Evolutionary conservation across 2,329 filamentous ascomycete species (phyloP).

Genomic region (Raffaelea arxii): DNA sequence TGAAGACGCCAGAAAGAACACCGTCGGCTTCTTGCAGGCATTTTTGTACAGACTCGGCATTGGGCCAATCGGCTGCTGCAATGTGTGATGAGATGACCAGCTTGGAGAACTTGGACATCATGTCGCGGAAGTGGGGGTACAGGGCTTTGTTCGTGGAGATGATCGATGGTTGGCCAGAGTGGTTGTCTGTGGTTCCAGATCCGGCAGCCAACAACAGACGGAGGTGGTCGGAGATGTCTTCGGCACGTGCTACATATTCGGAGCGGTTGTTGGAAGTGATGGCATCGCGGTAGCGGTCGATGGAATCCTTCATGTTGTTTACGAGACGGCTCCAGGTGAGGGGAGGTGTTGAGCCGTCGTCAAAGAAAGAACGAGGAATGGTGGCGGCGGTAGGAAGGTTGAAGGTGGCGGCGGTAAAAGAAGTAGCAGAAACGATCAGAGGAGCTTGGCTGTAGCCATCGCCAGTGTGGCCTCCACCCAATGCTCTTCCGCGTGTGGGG

Average conservation of each 20-base stretch:
- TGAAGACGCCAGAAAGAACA: conserved; percentile 85
- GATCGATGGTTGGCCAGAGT: conserved; percentile 97
- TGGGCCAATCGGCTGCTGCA: conserved; percentile 90
- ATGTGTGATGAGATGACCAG: conserved; percentile 96
- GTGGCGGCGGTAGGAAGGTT: conserved; percentile 47
- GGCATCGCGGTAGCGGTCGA: conserved; percentile 85
- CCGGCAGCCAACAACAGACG: conserved; percentile 88
- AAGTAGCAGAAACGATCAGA: conserved; percentile 49
- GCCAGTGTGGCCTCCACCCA: conserved; percentile 40
- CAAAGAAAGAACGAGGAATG: conserved; percentile 77
- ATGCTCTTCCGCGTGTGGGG: conserved; percentile 23
- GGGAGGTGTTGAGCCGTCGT: conserved; percentile 70
- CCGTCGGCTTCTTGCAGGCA: conserved; percentile 97
- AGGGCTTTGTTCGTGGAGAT: conserved; percentile 96
- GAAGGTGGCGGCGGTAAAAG: conserved; percentile 50
- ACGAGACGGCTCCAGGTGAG: conserved; percentile 86
- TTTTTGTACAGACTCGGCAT: conserved; percentile 87
- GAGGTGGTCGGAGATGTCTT: conserved; percentile 95
- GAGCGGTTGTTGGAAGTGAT: conserved; percentile 74
- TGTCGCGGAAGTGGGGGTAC: conserved; percentile 94
- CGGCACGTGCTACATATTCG: conserved; percentile 88
- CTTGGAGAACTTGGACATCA: conserved; percentile 99
- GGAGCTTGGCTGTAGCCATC: conserved; percentile 39
- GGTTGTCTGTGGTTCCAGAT: conserved; percentile 95
- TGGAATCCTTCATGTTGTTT: conserved; percentile 83